A percentile compares a stretch with the other conserved stretches of the same genome.
Evolutionary conservation across 1,139 yeast genomes (phyloP).

Genomic region (Suhomyces coccinellae): DNA sequence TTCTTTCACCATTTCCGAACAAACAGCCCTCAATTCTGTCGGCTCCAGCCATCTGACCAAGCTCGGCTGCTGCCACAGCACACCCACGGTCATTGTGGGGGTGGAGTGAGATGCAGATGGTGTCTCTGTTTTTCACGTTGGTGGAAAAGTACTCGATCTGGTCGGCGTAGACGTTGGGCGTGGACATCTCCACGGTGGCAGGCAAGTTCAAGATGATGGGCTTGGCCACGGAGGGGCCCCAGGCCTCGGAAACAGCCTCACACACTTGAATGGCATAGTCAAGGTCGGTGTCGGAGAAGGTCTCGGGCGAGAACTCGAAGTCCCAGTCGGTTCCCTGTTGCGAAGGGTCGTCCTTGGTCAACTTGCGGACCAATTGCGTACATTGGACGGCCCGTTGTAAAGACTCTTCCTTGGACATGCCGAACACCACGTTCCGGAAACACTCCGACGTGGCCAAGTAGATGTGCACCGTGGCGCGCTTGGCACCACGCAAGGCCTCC

Average conservation of each 20-base stretch:
- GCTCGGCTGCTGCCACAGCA: constrained; percentile 96
- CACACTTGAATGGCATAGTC: constrained; percentile 84
- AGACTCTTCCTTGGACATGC: constrained; percentile 79
- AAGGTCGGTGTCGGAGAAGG: constrained; percentile 85
- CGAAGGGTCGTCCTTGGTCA: constrained; percentile 86
- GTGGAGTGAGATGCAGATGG: constrained; percentile 85
- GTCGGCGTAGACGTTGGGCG: constrained; percentile 95
- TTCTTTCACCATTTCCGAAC: constrained; percentile 97
- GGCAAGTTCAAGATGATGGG: constrained; percentile 96
- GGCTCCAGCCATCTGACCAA: constrained; percentile 93
- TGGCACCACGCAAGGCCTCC: constrained; percentile 86
- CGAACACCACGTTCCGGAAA: constrained; percentile 89
- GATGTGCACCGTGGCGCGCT: constrained; percentile 84
- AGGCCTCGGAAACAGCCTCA: constrained; percentile 92
- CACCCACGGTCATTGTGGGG: constrained; percentile 98
- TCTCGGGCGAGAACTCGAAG: constrained; percentile 93
- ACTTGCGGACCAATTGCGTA: constrained; percentile 71
- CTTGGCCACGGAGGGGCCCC: constrained; percentile 81
- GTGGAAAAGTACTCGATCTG: constrained; percentile 89
- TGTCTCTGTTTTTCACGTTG: constrained; percentile 78
- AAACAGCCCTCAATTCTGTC: constrained; percentile 97
- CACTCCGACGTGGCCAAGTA: constrained; percentile 91
- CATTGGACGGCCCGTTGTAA: constrained; percentile 79
- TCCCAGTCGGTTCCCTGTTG: constrained; percentile 78
- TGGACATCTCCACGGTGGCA: constrained; percentile 95